A percentile compares a stretch with the other conserved stretches of the same genome.
phyloP scores from a whole-genome alignment of 2,329 filamentous ascomycete species.

The Pseudogymnoascus sp. region DNA sequence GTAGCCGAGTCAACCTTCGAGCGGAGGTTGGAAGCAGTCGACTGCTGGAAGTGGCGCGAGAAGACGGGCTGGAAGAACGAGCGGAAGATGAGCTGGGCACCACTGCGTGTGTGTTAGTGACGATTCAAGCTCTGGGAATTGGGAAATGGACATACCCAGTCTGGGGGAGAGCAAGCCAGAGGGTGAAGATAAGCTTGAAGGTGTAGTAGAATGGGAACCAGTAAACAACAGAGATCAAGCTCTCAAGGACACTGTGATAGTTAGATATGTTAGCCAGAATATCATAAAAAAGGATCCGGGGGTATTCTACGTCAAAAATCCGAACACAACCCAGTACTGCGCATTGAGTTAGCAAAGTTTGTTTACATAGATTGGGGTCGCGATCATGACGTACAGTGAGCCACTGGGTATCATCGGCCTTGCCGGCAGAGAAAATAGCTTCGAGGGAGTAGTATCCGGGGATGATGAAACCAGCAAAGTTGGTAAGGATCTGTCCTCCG shows the following conservation, averaged over 20 bases:
- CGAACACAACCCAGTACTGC: conserved; percentile 82
- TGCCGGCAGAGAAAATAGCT: conserved; percentile 64
- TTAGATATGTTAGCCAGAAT: conserved; percentile 10
- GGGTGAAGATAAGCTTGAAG: conserved; percentile 96
- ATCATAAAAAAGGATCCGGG: neutral
- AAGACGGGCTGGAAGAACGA: conserved; percentile 89
- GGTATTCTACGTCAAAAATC: conserved; percentile 60
- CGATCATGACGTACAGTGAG: conserved; percentile 50
- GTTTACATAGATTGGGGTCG: conserved; percentile 14
- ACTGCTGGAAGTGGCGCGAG: conserved; percentile 76
- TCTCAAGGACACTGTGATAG: conserved; percentile 60
- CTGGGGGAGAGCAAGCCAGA: conserved; percentile 95
- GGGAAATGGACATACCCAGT: conserved; percentile 61
- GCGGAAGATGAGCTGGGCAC: conserved; percentile 93
- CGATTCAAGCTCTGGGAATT: neutral
- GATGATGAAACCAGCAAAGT: conserved; percentile 74
- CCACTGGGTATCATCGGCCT: conserved; percentile 76
- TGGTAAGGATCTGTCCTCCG: conserved; percentile 79
- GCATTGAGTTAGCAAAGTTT: conserved; percentile 11
- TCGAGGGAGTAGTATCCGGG: conserved; percentile 78
- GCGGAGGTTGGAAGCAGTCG: conserved; percentile 79
- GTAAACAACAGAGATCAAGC: conserved; percentile 76
- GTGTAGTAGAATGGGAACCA: conserved; percentile 99
- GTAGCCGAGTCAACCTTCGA: conserved; percentile 72
- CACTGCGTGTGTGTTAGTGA: conserved; percentile 46